Base-by-base conservation (phyloP, 1,284 basidiomycete genomes). In the Ustilago tritici region DNA sequence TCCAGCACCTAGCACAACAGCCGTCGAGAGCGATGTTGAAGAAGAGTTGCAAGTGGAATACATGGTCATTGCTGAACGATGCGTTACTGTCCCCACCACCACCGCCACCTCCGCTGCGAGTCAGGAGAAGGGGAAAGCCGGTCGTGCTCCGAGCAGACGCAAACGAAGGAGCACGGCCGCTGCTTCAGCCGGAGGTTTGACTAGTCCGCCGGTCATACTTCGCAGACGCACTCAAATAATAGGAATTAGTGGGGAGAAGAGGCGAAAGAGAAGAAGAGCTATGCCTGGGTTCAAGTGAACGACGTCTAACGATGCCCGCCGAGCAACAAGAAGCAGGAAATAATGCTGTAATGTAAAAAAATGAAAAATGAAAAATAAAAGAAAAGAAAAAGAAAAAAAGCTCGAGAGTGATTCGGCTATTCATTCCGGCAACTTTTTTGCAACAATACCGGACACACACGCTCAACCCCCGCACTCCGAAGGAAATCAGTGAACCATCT, bases 21-120 rank as follows among this genome's bases (percentile, higher is more conserved):
- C 8, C 15, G 36, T 7, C 14, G 17, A 52, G 4, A 46, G n/a
- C n/a, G 53, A 66, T 17, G 46, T 8, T 14, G 61, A 71, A 2
- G 64, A 63, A 12, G 70, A 71, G 40, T 36, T 72, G 23, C 61
- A 66, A 19, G 65, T 72, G 6, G 65, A 67, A 10, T 72, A 64
- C 61, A 72, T 72, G 61, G 35, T 72, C 47, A 43, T 72, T 17
- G 70, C 70, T 9, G 70, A 67, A 4, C 63, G 56, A 28, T 61
- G 61, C 54, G 34, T 60, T 32, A 19, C 52, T 12, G 61, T 43
- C 14, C 8, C 23, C 49, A 49, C 40, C 5, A 35, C 4, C 35
- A 40, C 34, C 5, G 41, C 40, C 5, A 17, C 3, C 35, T 41
- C 34, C 2, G 36, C 36, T 28, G 35, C 47, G 6, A 41, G 11